These are phyloP conservation scores for Malassezia sympodialis DNA, from an alignment of 1,284 basidiomycete species.

Conservation along the genomic window DNA sequence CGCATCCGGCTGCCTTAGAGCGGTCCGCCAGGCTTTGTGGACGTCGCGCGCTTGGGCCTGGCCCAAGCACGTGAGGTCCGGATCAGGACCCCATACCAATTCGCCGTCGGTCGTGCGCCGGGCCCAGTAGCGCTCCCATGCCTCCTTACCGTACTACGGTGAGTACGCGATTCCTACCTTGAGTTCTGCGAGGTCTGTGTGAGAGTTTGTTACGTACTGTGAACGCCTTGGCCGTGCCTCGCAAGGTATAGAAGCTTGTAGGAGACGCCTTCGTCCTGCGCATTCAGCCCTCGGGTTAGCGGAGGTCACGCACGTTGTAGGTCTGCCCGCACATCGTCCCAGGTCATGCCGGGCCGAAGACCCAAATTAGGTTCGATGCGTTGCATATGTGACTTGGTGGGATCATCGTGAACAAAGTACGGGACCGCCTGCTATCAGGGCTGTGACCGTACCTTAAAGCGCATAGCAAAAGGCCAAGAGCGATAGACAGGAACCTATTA, in stretches of 20 bases:
- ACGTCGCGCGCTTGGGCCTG: not conserved
- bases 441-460: not conserved
- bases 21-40: not conserved
- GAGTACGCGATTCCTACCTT: not conserved
- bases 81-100: conserved; percentile 4
- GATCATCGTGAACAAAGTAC: conserved; percentile 5
- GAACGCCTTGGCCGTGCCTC: conserved; percentile 8
- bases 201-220: conserved; percentile 2
- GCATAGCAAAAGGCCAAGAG: not conserved
- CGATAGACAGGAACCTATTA: not conserved
- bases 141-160: conserved; percentile 7
- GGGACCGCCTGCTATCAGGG: not conserved
- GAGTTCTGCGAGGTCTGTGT: conserved; percentile 9
- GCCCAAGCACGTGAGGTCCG: conserved; percentile 5
- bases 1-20: not conserved
- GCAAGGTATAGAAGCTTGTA: conserved; percentile 12
- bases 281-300: not conserved
- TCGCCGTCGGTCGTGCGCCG: not conserved
- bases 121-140: conserved; percentile 2
- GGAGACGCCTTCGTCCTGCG: not conserved
- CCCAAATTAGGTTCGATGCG: not conserved
- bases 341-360: not conserved
- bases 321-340: not conserved
- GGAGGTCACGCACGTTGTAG: not conserved
- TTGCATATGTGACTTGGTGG: not conserved